Conservation (phyloP, 164 flowering plant species). For the Stephania yunnanensis region DNA sequence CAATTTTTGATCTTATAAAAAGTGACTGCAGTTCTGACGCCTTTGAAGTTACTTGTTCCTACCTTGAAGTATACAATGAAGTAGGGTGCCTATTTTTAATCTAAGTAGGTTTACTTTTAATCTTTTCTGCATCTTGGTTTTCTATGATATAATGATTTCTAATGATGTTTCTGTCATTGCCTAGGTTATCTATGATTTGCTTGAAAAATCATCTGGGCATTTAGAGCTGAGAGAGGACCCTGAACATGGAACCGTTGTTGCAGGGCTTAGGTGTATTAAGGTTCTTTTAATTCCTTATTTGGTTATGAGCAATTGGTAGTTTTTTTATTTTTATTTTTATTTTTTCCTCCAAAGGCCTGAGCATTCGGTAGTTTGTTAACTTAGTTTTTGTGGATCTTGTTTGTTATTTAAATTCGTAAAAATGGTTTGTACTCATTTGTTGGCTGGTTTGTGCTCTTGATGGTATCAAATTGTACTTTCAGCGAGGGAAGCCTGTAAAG, state of each 20-base stretch:
- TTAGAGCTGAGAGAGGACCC: conserved; percentile 96
- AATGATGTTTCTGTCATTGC: conserved; percentile 9
- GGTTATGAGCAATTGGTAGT: not conserved
- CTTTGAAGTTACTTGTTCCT: conserved; percentile 83
- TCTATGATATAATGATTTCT: conserved; percentile 9
- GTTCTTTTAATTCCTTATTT: conserved; percentile 26
- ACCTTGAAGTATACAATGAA: conserved; percentile 96
- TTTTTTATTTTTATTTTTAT: too few relatives aligned
- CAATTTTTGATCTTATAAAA: conserved; percentile 69
- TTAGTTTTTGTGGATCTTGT: not conserved
- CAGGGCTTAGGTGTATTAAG: conserved; percentile 83
- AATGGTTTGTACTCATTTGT: not conserved
- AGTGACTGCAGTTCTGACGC: conserved; percentile 53
- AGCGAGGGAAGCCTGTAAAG: not conserved
- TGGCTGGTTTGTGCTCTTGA: not conserved
- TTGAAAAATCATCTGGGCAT: conserved; percentile 83
- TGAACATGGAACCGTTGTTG: conserved; percentile 67
- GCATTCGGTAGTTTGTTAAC: too few relatives aligned
- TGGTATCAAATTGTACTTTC: not conserved
- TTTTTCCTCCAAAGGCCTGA: too few relatives aligned
- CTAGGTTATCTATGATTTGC: conserved; percentile 92
- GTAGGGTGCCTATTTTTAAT: conserved; percentile 31
- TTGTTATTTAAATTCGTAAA: not conserved
- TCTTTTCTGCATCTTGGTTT: not conserved
- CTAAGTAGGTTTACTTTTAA: conserved; percentile 4